phyloP scores from a whole-genome alignment of 1,284 basidiomycete species.

The Somion occarium region DNA sequence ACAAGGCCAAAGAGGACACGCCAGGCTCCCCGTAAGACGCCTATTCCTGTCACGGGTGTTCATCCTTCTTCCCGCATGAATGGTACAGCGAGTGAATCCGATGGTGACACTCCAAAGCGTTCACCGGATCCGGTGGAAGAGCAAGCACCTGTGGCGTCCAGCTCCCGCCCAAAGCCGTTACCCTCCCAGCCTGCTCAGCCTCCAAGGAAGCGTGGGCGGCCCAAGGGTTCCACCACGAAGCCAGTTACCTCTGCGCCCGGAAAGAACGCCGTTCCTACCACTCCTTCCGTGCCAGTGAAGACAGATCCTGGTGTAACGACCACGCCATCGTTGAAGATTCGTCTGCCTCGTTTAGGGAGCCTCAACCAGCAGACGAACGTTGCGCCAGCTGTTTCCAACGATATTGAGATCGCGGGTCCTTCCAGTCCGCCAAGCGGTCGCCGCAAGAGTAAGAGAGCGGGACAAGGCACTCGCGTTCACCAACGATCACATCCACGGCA shows the following conservation, averaged over 20 bases:
- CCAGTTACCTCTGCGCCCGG: conserved; percentile 1
- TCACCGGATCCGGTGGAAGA: not conserved
- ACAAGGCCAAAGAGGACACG: conserved; percentile 14
- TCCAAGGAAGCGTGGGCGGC: not conserved
- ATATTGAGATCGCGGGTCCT: not conserved
- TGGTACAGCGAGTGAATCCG: not conserved
- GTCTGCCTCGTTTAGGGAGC: conserved; percentile 43
- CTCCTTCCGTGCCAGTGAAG: conserved; percentile 1
- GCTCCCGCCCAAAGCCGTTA: not conserved
- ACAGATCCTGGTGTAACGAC: conserved; percentile 10
- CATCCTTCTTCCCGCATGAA: not conserved
- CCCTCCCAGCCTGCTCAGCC: not conserved
- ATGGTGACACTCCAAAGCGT: not conserved
- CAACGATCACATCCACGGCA: not conserved
- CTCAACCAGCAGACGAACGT: conserved; percentile 10
- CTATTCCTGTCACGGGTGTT: not conserved
- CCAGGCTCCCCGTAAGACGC: conserved; percentile 7
- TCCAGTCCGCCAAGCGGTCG: not conserved
- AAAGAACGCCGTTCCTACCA: conserved; percentile 2
- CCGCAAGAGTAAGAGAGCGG: not conserved
- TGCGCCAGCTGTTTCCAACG: not conserved
- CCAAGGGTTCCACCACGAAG: not conserved
- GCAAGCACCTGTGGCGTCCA: not conserved
- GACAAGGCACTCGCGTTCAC: not conserved
- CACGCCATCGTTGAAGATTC: conserved; percentile 51